These are phyloP conservation scores for Stachybotrys echinatus DNA, from an alignment of 2,329 filamentous ascomycete genomes.

Conservation along the genomic window DNA sequence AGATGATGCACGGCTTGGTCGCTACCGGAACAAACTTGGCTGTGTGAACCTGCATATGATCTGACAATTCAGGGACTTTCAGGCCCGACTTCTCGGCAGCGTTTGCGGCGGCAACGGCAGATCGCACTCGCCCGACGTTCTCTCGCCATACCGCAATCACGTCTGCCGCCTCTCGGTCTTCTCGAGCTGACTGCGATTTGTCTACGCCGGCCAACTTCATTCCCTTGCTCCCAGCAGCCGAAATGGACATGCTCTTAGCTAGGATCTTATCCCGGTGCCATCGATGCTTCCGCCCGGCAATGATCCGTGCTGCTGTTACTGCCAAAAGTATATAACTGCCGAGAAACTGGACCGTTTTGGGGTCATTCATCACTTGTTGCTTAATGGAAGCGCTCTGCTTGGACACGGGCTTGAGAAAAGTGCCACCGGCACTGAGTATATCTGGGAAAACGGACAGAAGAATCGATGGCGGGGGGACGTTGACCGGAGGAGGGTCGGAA, in stretches of 20 bases:
- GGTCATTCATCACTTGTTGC: slow-evolving; percentile 58
- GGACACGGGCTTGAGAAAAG: slow-evolving; percentile 61
- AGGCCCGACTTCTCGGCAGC: slow-evolving; percentile 47
- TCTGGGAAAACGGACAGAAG: slow-evolving; percentile 72
- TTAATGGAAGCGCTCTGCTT: slow-evolving; percentile 52
- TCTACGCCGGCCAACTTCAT: slow-evolving; percentile 92
- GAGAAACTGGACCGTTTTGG: slow-evolving; percentile 58
- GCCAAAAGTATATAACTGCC: slow-evolving; percentile 58
- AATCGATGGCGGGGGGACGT: slow-evolving; percentile 83
- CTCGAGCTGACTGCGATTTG: slow-evolving; percentile 73
- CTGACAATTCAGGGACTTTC: slow-evolving; percentile 64
- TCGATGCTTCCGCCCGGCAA: slow-evolving; percentile 77
- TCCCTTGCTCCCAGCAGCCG: slow-evolving; percentile 67
- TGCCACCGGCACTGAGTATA: slow-evolving; percentile 61
- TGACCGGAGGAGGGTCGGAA: slow-evolving; percentile 61
- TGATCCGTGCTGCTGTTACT: slow-evolving; percentile 68
- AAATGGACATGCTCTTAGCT: slow-evolving; percentile 84
- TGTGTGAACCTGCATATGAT: slow-evolving; percentile 62
- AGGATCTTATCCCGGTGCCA: slow-evolving; percentile 89
- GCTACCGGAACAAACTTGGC: slow-evolving; percentile 71
- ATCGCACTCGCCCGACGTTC: slow-evolving; percentile 68
- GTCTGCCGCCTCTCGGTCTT: slow-evolving; percentile 80
- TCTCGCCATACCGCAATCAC: slow-evolving; percentile 70
- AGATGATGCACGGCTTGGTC: slow-evolving; percentile 73
- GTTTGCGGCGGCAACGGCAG: slow-evolving; percentile 64